phyloP scores from a whole-genome alignment of 805 yeast species.

The Zygotorulaspora sp. region DNA sequence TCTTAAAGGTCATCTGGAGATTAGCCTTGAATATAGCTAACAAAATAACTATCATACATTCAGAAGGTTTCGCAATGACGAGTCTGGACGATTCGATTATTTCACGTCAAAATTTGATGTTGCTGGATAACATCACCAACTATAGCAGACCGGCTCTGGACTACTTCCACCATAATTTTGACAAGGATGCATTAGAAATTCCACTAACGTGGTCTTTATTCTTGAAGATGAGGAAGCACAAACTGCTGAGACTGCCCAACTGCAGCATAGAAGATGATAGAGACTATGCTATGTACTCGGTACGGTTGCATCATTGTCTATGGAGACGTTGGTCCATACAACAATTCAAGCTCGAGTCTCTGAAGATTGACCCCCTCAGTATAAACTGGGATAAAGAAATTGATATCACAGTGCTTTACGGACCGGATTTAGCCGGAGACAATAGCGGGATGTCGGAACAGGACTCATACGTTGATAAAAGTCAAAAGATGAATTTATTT shows the following conservation, averaged over 20 bases:
- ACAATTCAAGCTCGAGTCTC: constrained; percentile 48
- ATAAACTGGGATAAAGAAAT: constrained; percentile 93
- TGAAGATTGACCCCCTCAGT: constrained; percentile 72
- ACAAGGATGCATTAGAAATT: constrained; percentile 13
- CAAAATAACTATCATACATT: too few relatives aligned
- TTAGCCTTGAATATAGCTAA: too few relatives aligned
- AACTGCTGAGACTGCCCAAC: constrained; percentile 30
- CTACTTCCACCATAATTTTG: constrained; percentile 28
- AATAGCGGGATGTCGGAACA: neutral
- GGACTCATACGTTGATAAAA: neutral
- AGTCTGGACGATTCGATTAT: constrained; percentile 33
- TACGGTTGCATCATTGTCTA: constrained; percentile 70
- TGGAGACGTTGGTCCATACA: constrained; percentile 97
- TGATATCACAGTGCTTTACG: constrained; percentile 94
- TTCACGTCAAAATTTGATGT: constrained; percentile 27
- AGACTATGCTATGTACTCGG: constrained; percentile 32
- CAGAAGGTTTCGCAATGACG: too few relatives aligned
- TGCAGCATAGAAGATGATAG: constrained; percentile 35
- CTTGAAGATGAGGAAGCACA: constrained; percentile 40
- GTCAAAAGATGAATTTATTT: neutral
- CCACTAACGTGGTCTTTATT: constrained; percentile 37
- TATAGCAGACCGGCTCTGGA: constrained; percentile 30
- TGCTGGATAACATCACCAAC: constrained; percentile 34
- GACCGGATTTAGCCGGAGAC: constrained; percentile 48
- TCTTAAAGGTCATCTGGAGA: too few relatives aligned